phyloP scores from a whole-genome alignment of 106 monocot genomes.

The Hemerocallis citrina region DNA sequence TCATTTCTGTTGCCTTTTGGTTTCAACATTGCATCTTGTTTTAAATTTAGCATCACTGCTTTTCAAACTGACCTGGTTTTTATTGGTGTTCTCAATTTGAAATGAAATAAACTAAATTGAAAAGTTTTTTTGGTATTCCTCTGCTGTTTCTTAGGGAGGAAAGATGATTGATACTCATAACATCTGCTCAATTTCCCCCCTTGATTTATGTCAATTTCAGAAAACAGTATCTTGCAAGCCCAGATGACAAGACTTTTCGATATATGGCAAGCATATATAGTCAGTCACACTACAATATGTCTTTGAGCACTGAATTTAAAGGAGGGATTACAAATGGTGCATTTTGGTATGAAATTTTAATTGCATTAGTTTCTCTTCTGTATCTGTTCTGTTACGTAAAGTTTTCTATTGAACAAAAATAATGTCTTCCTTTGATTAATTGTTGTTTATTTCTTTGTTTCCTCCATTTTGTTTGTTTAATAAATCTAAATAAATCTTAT shows the following conservation, averaged over 20 bases:
- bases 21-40: not conserved
- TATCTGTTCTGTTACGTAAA: no score
- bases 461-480: not conserved
- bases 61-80: not conserved
- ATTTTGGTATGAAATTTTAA: conserved; percentile 45
- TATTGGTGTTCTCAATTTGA: not conserved
- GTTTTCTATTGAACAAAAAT: no score
- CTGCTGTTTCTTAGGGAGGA: not conserved
- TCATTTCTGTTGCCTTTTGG: not conserved
- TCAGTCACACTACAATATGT: conserved; percentile 85
- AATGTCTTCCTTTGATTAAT: not conserved
- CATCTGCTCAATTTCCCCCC: not conserved
- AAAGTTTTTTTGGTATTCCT: not conserved
- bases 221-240: conserved; percentile 75
- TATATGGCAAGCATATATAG: conserved; percentile 88
- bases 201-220: conserved; percentile 30
- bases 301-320: conserved; percentile 80
- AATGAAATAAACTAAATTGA: not conserved
- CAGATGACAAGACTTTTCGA: conserved; percentile 88
- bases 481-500: conserved; percentile 9
- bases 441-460: not conserved
- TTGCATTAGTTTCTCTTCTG: not conserved
- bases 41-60: not conserved
- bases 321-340: conserved; percentile 96
- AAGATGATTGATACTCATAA: not conserved